Conservation (phyloP, 495 filamentous ascomycete genomes). For the Gamarada debralockiae region DNA sequence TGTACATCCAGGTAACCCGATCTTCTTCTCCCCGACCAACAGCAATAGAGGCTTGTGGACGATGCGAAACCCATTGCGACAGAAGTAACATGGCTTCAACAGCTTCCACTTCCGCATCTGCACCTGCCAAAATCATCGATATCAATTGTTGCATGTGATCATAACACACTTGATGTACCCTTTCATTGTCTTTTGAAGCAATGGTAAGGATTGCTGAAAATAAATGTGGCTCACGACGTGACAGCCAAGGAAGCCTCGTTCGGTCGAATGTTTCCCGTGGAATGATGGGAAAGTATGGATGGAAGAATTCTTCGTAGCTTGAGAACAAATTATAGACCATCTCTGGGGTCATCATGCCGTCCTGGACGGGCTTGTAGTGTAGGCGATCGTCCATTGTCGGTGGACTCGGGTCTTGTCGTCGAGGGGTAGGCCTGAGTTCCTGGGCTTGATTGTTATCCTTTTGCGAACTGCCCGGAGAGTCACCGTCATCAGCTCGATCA, state of each 20-base stretch:
- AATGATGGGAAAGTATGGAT: slow-evolving; percentile 60
- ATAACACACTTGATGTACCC: slow-evolving; percentile 56
- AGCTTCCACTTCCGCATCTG: slow-evolving; percentile 57
- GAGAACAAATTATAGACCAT: slow-evolving; percentile 21
- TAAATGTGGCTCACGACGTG: slow-evolving; percentile 51
- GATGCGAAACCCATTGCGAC: slow-evolving; percentile 63
- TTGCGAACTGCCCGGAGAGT: slow-evolving; percentile 14
- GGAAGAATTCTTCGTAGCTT: slow-evolving; percentile 42
- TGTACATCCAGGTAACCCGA: slow-evolving; percentile 65
- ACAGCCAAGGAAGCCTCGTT: slow-evolving; percentile 39
- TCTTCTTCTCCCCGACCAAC: slow-evolving; percentile 64
- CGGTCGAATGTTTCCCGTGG: slow-evolving; percentile 50
- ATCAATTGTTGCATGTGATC: slow-evolving; percentile 61
- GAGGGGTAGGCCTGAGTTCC: neutral
- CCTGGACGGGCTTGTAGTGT: slow-evolving; percentile 22
- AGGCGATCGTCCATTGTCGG: slow-evolving; percentile 16
- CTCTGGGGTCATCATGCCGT: slow-evolving; percentile 19
- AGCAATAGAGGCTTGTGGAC: slow-evolving; percentile 45
- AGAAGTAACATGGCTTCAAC: slow-evolving; percentile 61
- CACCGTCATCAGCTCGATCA: slow-evolving; percentile 28
- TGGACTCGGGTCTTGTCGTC: slow-evolving; percentile 2
- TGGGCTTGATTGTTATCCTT: slow-evolving; percentile 11
- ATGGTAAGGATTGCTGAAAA: slow-evolving; percentile 61
- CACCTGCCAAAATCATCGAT: slow-evolving; percentile 55
- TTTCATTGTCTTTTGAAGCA: slow-evolving; percentile 55